A percentile compares a stretch with the other conserved stretches of the same genome.
phyloP scores from a whole-genome alignment of 78 protist species.

The Anaeramoeba ignava region DNA sequence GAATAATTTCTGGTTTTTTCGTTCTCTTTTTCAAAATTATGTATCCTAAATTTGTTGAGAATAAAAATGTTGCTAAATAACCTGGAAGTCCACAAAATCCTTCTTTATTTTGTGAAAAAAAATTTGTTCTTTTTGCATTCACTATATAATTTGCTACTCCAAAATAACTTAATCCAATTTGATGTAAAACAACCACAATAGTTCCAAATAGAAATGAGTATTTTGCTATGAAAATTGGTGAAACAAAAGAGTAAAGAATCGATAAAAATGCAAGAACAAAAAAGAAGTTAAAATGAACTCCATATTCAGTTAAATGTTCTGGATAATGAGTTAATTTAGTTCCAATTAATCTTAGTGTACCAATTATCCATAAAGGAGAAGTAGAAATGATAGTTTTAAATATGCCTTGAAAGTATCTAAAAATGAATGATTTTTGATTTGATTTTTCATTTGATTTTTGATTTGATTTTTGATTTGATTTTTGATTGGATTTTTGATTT shows the following conservation, averaged over 20 bases:
- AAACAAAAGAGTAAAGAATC: conserved; percentile 25
- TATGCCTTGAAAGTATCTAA: too few species aligned
- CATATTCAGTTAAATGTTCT: conserved; percentile 81
- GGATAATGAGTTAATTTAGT: too few species aligned
- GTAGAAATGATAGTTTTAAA: too few species aligned
- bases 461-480: too few species aligned
- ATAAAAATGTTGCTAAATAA: conserved; percentile 31
- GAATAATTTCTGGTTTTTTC: too few species aligned
- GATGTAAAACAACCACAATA: conserved; percentile 14
- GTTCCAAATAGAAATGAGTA: conserved; percentile 14
- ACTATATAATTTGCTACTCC: conserved; percentile 44
- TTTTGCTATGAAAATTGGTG: conserved; percentile 26
- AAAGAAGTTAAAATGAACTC: conserved; percentile 88
- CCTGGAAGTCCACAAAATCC: conserved; percentile 55
- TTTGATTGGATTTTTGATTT: too few species aligned
- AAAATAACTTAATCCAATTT: not conserved
- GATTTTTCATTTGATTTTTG: too few species aligned
- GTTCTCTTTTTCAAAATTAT: too few species aligned
- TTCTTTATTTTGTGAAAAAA: conserved; percentile 49
- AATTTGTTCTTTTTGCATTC: conserved; percentile 20
- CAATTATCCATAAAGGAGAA: too few species aligned
- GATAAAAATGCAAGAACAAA: conserved; percentile 62
- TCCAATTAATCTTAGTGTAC: too few species aligned
- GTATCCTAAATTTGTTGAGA: too few species aligned
- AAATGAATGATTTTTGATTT: too few species aligned